Evolutionary conservation across 805 yeast species (phyloP).

Genomic region (Candida tibetensis): DNA sequence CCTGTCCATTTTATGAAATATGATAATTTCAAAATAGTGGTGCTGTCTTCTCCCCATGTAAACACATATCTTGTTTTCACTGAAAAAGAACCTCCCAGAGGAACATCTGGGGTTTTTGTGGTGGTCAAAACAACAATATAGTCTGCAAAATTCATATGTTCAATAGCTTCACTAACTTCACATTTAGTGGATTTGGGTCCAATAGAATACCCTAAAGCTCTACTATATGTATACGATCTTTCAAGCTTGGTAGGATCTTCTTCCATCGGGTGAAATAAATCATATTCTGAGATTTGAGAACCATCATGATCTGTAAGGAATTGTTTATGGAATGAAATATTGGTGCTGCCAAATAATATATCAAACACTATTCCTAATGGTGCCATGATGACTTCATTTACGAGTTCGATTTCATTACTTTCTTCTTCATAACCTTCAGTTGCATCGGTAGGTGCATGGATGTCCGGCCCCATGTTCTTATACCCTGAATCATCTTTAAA

Average conservation of each 20-base stretch:
- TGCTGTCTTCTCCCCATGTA: constrained; percentile 60
- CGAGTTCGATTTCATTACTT: constrained; percentile 52
- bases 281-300: constrained; percentile 48
- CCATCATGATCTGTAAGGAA: constrained; percentile 63
- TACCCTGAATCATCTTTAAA: constrained; percentile 17
- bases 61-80: constrained; percentile 57
- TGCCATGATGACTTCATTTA: constrained; percentile 52
- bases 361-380: constrained; percentile 63
- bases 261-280: constrained; percentile 33
- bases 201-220: constrained; percentile 64
- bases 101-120: constrained; percentile 79
- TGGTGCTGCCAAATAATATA: constrained; percentile 62
- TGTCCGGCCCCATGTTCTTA: constrained; percentile 35
- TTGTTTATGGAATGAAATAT: constrained; percentile 35
- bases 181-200: constrained; percentile 79
- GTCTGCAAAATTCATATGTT: constrained; percentile 48
- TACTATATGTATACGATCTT: constrained; percentile 55
- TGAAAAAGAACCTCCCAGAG: constrained; percentile 67
- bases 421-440: constrained; percentile 34
- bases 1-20: constrained; percentile 69
- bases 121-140: constrained; percentile 51
- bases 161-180: constrained; percentile 57
- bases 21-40: constrained; percentile 51
- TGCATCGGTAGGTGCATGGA: constrained; percentile 47
- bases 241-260: constrained; percentile 35